Base-by-base conservation (phyloP, 805 yeast genomes). In the Suhomyces xylopsoci region DNA sequence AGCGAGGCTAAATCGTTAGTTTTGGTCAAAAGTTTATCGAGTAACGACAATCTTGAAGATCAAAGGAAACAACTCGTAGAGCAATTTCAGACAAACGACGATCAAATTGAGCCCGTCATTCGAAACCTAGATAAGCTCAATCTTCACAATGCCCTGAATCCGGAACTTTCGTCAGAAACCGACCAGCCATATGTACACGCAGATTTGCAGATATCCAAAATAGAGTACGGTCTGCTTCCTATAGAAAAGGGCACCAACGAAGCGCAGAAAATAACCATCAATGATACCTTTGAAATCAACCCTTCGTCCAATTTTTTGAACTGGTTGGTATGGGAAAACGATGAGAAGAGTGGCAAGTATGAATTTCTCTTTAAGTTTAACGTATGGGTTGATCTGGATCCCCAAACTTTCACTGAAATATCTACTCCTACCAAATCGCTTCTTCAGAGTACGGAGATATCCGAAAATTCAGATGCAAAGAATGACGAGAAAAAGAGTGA, bases 11-110 rank as follows among this genome's bases (percentile, higher is more conserved):
- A 62, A 36, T 57, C 67, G 17, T 55, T 75, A n/a, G 54, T 70
- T 0, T 70, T 75, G 12, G 66, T 70, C 9, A 74, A 74, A 45
- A 57, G 72, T 1, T 56, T 54, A 25, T 63, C 62, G 10, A 49
- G 55, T n/a, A 55, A 54, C 22, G 51, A 52, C 19, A 52, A 56
- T 12, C 44, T 51, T 2, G 53, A 53, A 2, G 36, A 46, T 4
- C 54, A 66, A 3, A 55, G 53, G 20, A 49, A 48, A 30, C 45
- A 51, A 7, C 50, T 61, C 9, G 43, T 44, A 10, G 55, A 54
- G 15, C 51, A 42, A 7, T 9, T 24, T 6, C 45, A 14, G 17
- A 22, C 30, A 22, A 22, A 22, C 2, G 25, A 7, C 25, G 25
- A 22, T 3, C 45, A 42, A 22, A 9, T 12, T 12, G n/a, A 42